These are phyloP conservation scores for Setomelanomma holmii DNA, from an alignment of 2,329 filamentous ascomycete species.

Conservation along the genomic window DNA sequence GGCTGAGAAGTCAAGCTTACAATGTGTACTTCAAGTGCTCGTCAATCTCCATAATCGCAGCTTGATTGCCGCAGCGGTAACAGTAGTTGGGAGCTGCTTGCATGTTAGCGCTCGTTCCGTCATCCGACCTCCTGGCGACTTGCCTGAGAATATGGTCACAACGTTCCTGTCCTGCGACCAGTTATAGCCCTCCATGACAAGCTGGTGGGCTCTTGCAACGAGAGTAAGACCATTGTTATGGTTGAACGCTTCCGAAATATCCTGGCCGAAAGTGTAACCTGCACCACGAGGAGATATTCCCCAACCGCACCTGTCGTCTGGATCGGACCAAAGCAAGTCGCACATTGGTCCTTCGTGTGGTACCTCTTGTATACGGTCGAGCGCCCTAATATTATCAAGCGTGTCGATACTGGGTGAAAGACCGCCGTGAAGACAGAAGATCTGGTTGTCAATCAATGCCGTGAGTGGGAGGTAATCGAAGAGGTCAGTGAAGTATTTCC, in stretches of 20 bases:
- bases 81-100: slow-evolving; percentile 75
- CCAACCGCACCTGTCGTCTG: slow-evolving; percentile 95
- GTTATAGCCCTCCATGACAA: slow-evolving; percentile 99
- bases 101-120: slow-evolving; percentile 34
- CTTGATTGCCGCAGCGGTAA: slow-evolving; percentile 98
- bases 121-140: too few relatives aligned
- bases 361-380: slow-evolving; percentile 68
- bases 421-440: slow-evolving; percentile 76
- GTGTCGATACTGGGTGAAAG: slow-evolving; percentile 76
- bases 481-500: slow-evolving; percentile 80
- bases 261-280: slow-evolving; percentile 94
- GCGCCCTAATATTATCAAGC: slow-evolving; percentile 70
- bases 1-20: slow-evolving; percentile 65
- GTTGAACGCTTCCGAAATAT: slow-evolving; percentile 98
- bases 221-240: slow-evolving; percentile 97
- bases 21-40: slow-evolving; percentile 99
- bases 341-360: slow-evolving; percentile 80
- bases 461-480: slow-evolving; percentile 79
- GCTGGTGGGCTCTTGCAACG: slow-evolving; percentile 93
- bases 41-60: slow-evolving; percentile 99
- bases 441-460: slow-evolving; percentile 75
- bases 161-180: slow-evolving; percentile 99
- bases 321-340: slow-evolving; percentile 83
- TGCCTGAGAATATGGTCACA: slow-evolving; percentile 93
- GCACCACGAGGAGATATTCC: slow-evolving; percentile 94